Base-by-base conservation (phyloP, 192 early-diverging fungal species). In the Coemansia sp. region DNA sequence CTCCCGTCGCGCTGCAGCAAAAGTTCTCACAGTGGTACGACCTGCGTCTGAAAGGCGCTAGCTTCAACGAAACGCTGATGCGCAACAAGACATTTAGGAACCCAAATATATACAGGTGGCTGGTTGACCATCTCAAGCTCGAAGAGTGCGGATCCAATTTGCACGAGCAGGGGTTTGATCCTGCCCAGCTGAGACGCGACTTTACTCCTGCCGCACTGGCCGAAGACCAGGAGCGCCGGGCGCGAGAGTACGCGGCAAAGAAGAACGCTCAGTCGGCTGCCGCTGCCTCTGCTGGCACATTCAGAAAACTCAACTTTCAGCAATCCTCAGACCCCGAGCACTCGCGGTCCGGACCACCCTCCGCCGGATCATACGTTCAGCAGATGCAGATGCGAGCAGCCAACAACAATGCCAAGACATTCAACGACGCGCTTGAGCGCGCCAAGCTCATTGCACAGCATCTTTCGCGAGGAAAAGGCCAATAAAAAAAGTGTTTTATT, bases 61-160 rank as follows among this genome's bases (percentile, higher is more conserved):
- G 79, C 47, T 91, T 95, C 62, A 98, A 98, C 68, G 85, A 87
- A 34, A 80, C 85, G 18, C 77, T 98, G 33, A 82, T 82, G 69
- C 77, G 84, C 18, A 95, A 89, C 69, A 94, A 93, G 69, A 84
- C 89, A 10, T 95, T 94, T 73, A 82, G 90, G 12, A 98, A 98
- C 62, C 95, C 95, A 13, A 84, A 88, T 37, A 95, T 98, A 52
- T 93, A 92, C 80, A 79, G 81, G 38, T 89, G 92, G 69, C 75
- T 95, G 21, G 90, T 98, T 7, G 88, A 91, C 30, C 87, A 89
- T 66, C 74, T 93, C 27, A 83, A 84, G 7, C 62, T 98, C 27
- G 87, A 94, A 59, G 92, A 94, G 71, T 74, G 80, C 37, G 92
- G 93, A 5, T 84, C 88, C 25, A 93, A 95, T 56, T 85, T 90